Evolutionary conservation across 2,329 filamentous ascomycete species (phyloP).

Genomic region (Cladophialophora bantiana): DNA sequence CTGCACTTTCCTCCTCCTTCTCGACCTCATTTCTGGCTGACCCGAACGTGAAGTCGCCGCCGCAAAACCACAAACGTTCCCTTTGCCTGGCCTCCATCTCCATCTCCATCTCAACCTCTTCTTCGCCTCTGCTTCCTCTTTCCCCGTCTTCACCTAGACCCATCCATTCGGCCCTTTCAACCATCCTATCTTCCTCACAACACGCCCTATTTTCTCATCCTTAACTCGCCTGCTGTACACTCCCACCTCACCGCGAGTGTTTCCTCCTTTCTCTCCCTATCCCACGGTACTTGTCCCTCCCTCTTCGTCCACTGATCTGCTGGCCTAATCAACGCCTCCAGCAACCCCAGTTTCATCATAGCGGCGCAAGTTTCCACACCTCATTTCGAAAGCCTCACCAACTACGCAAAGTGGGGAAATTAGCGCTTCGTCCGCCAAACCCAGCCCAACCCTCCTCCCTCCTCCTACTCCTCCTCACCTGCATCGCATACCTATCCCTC

Average conservation of each 20-base stretch:
- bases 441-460: slow-evolving; percentile 21
- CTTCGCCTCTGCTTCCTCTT: slow-evolving; percentile 22
- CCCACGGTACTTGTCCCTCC: slow-evolving; percentile 18
- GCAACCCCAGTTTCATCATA: slow-evolving; percentile 38
- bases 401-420: slow-evolving; percentile 41
- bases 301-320: slow-evolving; percentile 23
- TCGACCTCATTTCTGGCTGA: slow-evolving; percentile 13
- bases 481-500: slow-evolving; percentile 33
- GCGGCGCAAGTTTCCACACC: slow-evolving; percentile 37
- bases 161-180: slow-evolving; percentile 3
- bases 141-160: slow-evolving; percentile 15
- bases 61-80: slow-evolving; percentile 1
- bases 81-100: slow-evolving; percentile 7
- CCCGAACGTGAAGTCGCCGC: slow-evolving; percentile 15
- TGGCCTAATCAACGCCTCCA: slow-evolving; percentile 18
- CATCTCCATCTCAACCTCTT: slow-evolving; percentile 18
- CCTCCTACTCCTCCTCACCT: slow-evolving; percentile 30
- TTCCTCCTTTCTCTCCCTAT: slow-evolving; percentile 16
- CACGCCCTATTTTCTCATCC: slow-evolving; percentile 19
- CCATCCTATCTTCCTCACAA: slow-evolving; percentile 14
- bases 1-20: slow-evolving; percentile 28
- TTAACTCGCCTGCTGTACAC: slow-evolving; percentile 10
- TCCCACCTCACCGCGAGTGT: neutral
- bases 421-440: slow-evolving; percentile 40
- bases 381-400: slow-evolving; percentile 40